Evolutionary conservation across 1,284 basidiomycete species (phyloP).

Genomic region (Cryptococcus sp.): DNA sequence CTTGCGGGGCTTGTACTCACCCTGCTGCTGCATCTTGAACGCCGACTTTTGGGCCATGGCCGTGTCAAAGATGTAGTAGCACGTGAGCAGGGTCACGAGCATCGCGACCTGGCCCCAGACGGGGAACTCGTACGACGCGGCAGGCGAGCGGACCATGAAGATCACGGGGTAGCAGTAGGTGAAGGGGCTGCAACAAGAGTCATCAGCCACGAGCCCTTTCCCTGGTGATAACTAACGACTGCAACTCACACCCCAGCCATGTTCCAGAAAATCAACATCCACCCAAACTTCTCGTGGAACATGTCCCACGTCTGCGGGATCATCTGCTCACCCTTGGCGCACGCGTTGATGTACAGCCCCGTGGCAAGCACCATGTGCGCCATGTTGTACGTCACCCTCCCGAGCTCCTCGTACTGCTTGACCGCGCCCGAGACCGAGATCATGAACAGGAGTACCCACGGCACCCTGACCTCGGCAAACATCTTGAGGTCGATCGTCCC

Average conservation of each 20-base stretch:
- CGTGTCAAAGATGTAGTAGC: conserved; percentile 85
- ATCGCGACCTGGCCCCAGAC: conserved; percentile 51
- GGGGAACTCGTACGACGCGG: conserved; percentile 81
- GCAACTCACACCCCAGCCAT: conserved; percentile 67
- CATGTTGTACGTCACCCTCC: conserved; percentile 97
- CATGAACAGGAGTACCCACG: conserved; percentile 95
- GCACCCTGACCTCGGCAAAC: conserved; percentile 98
- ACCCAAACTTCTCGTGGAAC: conserved; percentile 95
- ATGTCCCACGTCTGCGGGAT: conserved; percentile 99
- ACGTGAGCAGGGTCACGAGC: conserved; percentile 64
- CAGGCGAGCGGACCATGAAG: conserved; percentile 95
- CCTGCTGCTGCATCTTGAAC: conserved; percentile 96
- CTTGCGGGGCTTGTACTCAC: conserved; percentile 76
- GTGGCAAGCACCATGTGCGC: conserved; percentile 95
- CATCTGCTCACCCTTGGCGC: conserved; percentile 90
- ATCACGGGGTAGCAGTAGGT: conserved; percentile 96
- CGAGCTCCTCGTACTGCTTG: conserved; percentile 91
- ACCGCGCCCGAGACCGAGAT: conserved; percentile 86
- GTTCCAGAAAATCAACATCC: conserved; percentile 97
- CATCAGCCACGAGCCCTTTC: conserved; percentile 50
- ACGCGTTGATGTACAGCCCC: conserved; percentile 94
- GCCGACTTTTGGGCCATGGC: conserved; percentile 95
- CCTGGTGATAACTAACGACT: conserved; percentile 1
- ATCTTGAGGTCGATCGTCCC: conserved; percentile 96
- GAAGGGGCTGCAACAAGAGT: conserved; percentile 42